Base-by-base conservation (phyloP, 768 basidiomycete genomes). In the Boletus speciosus region DNA sequence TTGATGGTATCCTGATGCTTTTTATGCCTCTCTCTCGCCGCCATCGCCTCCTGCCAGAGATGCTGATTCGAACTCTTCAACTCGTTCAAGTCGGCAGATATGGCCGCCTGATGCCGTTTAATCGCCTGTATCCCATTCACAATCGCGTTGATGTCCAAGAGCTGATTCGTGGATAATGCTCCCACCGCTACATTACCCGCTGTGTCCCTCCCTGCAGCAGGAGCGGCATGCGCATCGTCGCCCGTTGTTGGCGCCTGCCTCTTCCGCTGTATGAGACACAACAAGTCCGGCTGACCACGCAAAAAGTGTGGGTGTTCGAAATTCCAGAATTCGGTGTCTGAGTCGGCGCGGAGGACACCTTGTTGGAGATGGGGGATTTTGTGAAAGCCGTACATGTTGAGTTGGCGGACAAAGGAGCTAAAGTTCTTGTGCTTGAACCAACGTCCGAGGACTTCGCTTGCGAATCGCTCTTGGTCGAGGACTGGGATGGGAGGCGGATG, bases 361-460 rank as follows among this genome's bases (percentile, higher is more conserved):
- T 96, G 91, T 65, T 96, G 94, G 19, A 98, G 83, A 67, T 98
- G 94, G 0, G 94, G 95, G 44, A 98, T 92, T 74, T 95, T 95
- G 75, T 93, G 91, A 71, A 95, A 96, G 27, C 92, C 93, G 65
- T 94, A 96, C 90, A 95, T 95, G 78, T 96, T 95, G 59, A 95
- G 80, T 67, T 96, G 93, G 60, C 94, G 85, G 50, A 95, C 92
- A 68, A 97, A 96, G 65, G 89, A 91, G 12, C 90, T 92, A 72
- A 97, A 98, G 69, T 96, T 97, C 56, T 88, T 85, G 74, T 98
- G 97, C 70, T 99, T 99, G 84, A 98, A 99, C 85, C 89, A 98
- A 40, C 85, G 82, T 4, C 92, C 92, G 7, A 98, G 82, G 32
- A 97, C 83, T 70, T 96, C 89, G 37, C 84, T 83, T 2, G 92